Evolutionary conservation across 805 yeast genomes (phyloP).

Genomic region (Komagataella ulmi): DNA sequence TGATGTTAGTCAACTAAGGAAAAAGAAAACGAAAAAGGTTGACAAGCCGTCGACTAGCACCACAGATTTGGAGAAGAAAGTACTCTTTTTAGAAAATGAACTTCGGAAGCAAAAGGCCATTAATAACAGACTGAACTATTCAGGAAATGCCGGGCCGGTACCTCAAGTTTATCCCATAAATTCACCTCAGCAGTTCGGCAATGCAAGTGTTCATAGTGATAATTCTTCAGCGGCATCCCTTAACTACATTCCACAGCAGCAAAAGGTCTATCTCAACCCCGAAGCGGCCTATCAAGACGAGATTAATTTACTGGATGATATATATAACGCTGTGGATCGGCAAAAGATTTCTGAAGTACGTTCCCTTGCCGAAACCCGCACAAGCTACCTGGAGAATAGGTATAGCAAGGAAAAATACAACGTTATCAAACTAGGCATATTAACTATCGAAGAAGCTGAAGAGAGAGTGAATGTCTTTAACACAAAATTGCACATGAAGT

Average conservation of each 20-base stretch:
- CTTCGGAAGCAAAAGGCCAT: slow-evolving; percentile 1
- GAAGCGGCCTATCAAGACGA: slow-evolving; percentile 19
- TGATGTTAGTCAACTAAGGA: slow-evolving; percentile 45
- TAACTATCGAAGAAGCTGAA: slow-evolving; percentile 48
- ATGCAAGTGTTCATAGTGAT: not conserved
- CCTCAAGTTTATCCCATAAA: not conserved
- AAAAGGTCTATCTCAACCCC: not conserved
- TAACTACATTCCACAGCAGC: slow-evolving; percentile 14
- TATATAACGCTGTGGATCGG: slow-evolving; percentile 20
- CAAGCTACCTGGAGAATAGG: slow-evolving; percentile 15
- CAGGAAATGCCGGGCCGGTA: not conserved
- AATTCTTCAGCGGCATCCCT: not conserved
- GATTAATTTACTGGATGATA: slow-evolving; percentile 20
- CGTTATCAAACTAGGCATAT: slow-evolving; percentile 40
- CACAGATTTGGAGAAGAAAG: slow-evolving; percentile 9
- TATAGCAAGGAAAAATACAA: slow-evolving; percentile 21
- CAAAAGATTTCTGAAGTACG: slow-evolving; percentile 32
- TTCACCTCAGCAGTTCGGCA: not conserved
- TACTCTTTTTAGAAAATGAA: slow-evolving; percentile 2
- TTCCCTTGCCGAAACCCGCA: slow-evolving; percentile 29
- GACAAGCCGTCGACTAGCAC: slow-evolving; percentile 4
- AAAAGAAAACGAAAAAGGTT: slow-evolving; percentile 20
- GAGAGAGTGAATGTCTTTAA: slow-evolving; percentile 37
- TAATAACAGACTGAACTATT: not conserved
- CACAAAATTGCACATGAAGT: slow-evolving; percentile 26